Evolutionary conservation across 257 asterid species (phyloP).

Genomic region (Salvia miltiorrhiza): DNA sequence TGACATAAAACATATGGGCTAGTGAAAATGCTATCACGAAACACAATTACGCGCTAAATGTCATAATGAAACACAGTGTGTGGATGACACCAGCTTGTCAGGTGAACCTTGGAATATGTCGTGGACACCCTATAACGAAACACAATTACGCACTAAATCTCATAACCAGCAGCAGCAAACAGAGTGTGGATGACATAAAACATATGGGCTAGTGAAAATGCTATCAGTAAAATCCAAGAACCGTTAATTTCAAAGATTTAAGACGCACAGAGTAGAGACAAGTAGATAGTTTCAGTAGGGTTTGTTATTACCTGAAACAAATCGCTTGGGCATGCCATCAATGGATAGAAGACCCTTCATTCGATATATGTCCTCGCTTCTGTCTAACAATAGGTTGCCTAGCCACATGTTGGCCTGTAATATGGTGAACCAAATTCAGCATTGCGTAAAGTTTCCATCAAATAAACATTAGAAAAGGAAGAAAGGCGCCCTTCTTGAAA

Average conservation of each 20-base stretch:
- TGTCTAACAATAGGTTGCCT: constrained; percentile 70
- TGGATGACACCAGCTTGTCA: too few relatives aligned
- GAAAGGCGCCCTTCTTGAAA: too few relatives aligned
- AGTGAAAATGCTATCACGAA: too few relatives aligned
- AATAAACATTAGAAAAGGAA: not conserved
- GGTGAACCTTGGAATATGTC: constrained; percentile 98
- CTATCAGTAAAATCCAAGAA: not conserved
- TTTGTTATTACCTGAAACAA: constrained; percentile 77
- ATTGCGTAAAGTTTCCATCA: not conserved
- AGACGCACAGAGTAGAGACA: not conserved
- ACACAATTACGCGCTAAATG: too few relatives aligned
- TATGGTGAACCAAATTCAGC: constrained; percentile 2
- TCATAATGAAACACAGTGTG: too few relatives aligned
- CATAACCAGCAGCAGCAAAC: too few relatives aligned
- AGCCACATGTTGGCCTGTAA: constrained; percentile 95
- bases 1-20: too few relatives aligned
- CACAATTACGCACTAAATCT: not conserved
- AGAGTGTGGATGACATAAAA: too few relatives aligned
- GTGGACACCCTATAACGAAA: constrained; percentile 72
- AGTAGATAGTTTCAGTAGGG: not conserved
- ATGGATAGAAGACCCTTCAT: constrained; percentile 96
- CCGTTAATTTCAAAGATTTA: not conserved
- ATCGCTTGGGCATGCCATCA: constrained; percentile 88
- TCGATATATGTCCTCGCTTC: constrained; percentile 91
- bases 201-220: too few relatives aligned